Conservation (phyloP, 768 basidiomycete species). For the Boletus reticuloceps region DNA sequence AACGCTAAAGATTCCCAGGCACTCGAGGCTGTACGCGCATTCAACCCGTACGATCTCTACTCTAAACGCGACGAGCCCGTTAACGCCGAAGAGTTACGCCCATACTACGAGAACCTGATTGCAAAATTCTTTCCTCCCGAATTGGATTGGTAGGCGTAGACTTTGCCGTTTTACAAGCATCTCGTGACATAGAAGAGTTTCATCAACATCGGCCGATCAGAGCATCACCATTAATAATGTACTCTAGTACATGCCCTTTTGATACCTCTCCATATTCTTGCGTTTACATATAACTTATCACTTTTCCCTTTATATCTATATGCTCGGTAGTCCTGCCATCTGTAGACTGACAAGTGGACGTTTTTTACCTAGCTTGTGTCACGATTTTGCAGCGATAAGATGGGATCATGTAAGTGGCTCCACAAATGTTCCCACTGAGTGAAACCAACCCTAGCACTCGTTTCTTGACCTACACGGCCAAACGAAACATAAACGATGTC, state of each 20-base stretch:
- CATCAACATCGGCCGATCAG: not conserved
- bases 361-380: not conserved
- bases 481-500: conserved; percentile 10
- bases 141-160: conserved; percentile 70
- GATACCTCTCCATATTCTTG: not conserved
- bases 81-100: conserved; percentile 58
- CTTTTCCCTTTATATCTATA: conserved; percentile 1
- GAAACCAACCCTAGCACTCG: not conserved
- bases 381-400: conserved; percentile 20
- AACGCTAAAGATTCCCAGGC: conserved; percentile 64
- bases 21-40: conserved; percentile 74
- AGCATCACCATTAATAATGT: not conserved
- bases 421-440: conserved; percentile 13
- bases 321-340: not conserved
- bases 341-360: conserved; percentile 2
- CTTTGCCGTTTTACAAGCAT: not conserved
- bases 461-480: not conserved
- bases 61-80: conserved; percentile 79
- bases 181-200: conserved; percentile 3
- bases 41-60: conserved; percentile 96
- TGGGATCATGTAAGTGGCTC: conserved; percentile 6
- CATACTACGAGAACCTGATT: conserved; percentile 84
- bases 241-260: not conserved
- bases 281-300: not conserved
- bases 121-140: conserved; percentile 81